Evolutionary conservation across 768 basidiomycete species (phyloP).

Genomic region (Heimioporus sp.): DNA sequence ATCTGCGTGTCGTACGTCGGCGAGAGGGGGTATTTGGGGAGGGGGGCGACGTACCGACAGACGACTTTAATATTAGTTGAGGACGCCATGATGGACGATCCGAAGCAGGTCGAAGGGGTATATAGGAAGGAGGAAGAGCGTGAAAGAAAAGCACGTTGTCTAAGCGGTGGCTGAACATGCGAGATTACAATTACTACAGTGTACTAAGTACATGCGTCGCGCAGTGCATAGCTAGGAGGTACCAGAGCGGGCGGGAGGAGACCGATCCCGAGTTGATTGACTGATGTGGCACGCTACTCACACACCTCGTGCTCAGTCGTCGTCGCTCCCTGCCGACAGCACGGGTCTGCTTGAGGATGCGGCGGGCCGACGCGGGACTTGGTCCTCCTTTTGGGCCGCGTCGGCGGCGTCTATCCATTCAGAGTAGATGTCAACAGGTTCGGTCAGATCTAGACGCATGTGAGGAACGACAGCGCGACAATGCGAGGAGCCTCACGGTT

Average conservation of each 20-base stretch:
- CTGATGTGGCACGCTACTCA: no score
- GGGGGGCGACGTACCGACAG: slow-evolving; percentile 75
- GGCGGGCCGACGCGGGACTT: slow-evolving; percentile 48
- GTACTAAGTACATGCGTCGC: background rate
- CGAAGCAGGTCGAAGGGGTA: slow-evolving; percentile 18
- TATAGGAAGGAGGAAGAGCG: slow-evolving; percentile 11
- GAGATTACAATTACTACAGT: background rate
- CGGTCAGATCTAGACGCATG: slow-evolving; percentile 69
- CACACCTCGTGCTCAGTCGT: slow-evolving; percentile 35
- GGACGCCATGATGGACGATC: slow-evolving; percentile 58
- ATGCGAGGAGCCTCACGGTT: slow-evolving; percentile 58
- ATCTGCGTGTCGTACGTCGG: slow-evolving; percentile 46
- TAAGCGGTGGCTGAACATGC: slow-evolving; percentile 29
- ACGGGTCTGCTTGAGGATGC: slow-evolving; percentile 47
- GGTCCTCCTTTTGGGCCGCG: slow-evolving; percentile 68
- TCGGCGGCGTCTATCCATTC: slow-evolving; percentile 92
- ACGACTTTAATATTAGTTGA: slow-evolving; percentile 96
- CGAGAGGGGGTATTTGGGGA: slow-evolving; percentile 1
- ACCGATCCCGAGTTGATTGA: background rate
- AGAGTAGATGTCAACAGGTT: slow-evolving; percentile 86
- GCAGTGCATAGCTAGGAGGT: background rate
- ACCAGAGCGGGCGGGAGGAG: no score
- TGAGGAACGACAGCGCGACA: slow-evolving; percentile 9
- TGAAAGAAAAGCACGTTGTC: slow-evolving; percentile 22
- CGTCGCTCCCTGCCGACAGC: slow-evolving; percentile 47